A percentile compares a stretch with the other conserved stretches of the same genome.
phyloP scores from a whole-genome alignment of 2,329 filamentous ascomycete genomes.

The Trichoderma sp. region DNA sequence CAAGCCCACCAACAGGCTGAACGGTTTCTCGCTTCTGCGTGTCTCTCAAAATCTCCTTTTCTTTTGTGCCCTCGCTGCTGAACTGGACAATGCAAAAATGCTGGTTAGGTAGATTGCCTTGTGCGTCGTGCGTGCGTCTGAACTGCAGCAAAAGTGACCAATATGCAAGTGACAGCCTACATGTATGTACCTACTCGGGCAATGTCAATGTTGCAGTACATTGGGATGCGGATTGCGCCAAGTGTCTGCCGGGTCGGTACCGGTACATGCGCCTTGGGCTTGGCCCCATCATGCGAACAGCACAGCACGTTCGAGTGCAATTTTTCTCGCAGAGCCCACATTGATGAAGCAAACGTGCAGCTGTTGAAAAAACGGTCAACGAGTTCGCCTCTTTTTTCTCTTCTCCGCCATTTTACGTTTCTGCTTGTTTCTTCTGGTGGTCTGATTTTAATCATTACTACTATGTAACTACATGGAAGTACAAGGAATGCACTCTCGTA shows the following conservation, averaged over 20 bases:
- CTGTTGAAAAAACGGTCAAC: neutral
- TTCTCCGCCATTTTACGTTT: neutral
- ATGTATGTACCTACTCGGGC: neutral
- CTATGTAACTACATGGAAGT: neutral
- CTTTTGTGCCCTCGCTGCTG: neutral
- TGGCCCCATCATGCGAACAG: constrained; percentile 10
- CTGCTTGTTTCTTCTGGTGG: neutral
- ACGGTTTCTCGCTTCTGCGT: neutral
- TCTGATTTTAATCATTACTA: neutral
- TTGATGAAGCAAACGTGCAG: neutral
- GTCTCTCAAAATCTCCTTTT: neutral
- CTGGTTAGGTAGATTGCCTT: neutral
- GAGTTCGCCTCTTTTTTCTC: neutral
- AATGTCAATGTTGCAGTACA: neutral
- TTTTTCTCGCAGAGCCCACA: neutral
- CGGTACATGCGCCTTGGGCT: neutral
- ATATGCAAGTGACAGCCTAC: neutral
- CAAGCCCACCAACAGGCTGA: neutral
- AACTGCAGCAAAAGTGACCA: neutral
- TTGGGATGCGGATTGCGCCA: neutral
- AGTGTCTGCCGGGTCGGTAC: neutral
- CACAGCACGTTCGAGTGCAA: neutral
- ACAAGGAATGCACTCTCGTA: neutral
- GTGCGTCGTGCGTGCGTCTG: neutral
- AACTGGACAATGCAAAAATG: neutral